These are phyloP conservation scores for Tetrastigma voinierianum DNA, from an alignment of 164 flowering plant species.

Conservation along the genomic window DNA sequence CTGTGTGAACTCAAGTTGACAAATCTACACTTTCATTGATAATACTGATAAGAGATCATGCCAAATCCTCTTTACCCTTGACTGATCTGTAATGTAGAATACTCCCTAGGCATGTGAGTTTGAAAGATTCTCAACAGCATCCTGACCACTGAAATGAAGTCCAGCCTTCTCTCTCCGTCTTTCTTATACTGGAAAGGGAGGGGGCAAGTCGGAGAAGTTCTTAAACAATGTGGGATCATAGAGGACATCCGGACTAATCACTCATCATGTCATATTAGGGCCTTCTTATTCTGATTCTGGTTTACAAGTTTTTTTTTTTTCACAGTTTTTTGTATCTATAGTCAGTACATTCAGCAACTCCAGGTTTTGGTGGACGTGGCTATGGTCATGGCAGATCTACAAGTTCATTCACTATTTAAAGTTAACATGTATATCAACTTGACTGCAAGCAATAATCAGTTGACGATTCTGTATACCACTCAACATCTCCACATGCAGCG, in stretches of 20 bases:
- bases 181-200: no score
- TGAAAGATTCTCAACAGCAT: not conserved
- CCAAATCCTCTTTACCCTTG: not conserved
- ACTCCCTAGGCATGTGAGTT: not conserved
- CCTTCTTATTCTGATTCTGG: not conserved
- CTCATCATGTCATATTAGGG: not conserved
- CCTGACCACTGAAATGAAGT: not conserved
- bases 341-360: not conserved
- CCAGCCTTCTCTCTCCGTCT: not conserved
- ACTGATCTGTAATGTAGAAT: not conserved
- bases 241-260: not conserved
- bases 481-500: conserved; percentile 68
- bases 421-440: conserved; percentile 3
- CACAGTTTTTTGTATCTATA: not conserved
- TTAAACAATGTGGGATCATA: not conserved
- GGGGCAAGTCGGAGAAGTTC: no score
- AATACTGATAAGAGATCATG: not conserved
- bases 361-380: not conserved
- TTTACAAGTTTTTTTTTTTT: not conserved
- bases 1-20: not conserved
- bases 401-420: not conserved
- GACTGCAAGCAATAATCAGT: conserved; percentile 25
- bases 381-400: not conserved
- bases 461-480: conserved; percentile 32
- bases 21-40: not conserved